Evolutionary conservation across 495 filamentous ascomycete genomes (phyloP).

Genomic region (Amorphotheca resinae): DNA sequence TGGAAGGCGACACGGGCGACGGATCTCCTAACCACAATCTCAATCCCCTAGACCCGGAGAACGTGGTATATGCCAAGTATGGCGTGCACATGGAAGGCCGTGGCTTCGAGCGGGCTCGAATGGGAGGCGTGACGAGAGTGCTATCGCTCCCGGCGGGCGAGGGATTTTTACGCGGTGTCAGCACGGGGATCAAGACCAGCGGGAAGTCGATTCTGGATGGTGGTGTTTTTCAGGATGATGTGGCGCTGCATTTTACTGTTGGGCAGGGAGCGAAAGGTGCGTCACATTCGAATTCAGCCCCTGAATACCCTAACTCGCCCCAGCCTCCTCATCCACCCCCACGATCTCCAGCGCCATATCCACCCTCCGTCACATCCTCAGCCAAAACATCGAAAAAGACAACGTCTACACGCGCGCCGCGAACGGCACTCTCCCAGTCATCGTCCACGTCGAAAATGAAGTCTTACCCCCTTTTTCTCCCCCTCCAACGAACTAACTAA

Average conservation of each 20-base stretch:
- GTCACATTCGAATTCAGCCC: background rate
- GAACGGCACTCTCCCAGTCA: slow-evolving; percentile 22
- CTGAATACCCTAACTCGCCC: background rate
- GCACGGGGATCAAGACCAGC: slow-evolving; percentile 30
- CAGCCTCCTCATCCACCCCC: slow-evolving; percentile 12
- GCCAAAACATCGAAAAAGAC: slow-evolving; percentile 21
- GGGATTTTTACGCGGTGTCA: slow-evolving; percentile 35
- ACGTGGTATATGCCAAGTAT: slow-evolving; percentile 33
- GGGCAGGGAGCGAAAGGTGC: slow-evolving; percentile 22
- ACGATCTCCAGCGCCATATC: slow-evolving; percentile 22
- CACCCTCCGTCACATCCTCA: slow-evolving; percentile 21
- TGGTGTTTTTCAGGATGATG: slow-evolving; percentile 29
- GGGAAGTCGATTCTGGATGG: slow-evolving; percentile 28
- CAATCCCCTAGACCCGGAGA: slow-evolving; percentile 20
- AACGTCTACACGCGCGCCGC: slow-evolving; percentile 23
- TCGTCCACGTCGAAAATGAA: slow-evolving; percentile 25
- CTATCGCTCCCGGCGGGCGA: slow-evolving; percentile 30
- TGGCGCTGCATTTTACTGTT: slow-evolving; percentile 32
- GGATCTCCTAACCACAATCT: slow-evolving; percentile 19
- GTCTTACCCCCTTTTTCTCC: background rate
- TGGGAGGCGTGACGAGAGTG: slow-evolving; percentile 38
- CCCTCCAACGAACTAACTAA: background rate
- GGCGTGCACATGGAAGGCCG: slow-evolving; percentile 36
- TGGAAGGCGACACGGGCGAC: slow-evolving; percentile 35
- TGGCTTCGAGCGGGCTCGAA: slow-evolving; percentile 28